These are phyloP conservation scores for Grosmannia clavigera DNA, from an alignment of 2,329 filamentous ascomycete species.

Conservation along the genomic window DNA sequence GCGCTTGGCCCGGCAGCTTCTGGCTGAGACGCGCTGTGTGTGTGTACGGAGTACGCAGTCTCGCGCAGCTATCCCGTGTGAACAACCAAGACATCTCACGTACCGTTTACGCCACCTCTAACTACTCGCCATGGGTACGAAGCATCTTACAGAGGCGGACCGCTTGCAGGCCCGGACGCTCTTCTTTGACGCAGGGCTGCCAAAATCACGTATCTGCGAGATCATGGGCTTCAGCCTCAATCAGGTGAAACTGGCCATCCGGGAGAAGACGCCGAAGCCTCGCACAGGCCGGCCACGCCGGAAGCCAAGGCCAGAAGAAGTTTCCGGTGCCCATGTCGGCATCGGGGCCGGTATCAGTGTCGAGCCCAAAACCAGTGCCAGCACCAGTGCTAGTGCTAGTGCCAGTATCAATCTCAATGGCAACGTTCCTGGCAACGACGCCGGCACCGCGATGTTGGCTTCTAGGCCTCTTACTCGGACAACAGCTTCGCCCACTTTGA, in stretches of 20 bases:
- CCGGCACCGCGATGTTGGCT: neutral
- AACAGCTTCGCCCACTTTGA: neutral
- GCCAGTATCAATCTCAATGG: too few species aligned
- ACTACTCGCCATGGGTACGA: conserved; percentile 10
- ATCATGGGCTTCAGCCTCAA: conserved; percentile 12
- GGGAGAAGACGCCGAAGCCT: conserved; percentile 11
- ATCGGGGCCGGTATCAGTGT: neutral
- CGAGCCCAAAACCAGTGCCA: neutral
- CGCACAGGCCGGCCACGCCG: conserved; percentile 10
- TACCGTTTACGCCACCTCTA: neutral
- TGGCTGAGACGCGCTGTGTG: neutral
- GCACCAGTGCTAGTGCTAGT: neutral
- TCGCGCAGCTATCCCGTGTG: neutral
- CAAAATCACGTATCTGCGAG: conserved; percentile 12
- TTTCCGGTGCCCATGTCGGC: neutral
- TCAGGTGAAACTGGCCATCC: conserved; percentile 13
- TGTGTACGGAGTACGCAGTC: neutral
- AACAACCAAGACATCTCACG: neutral
- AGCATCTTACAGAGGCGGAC: conserved; percentile 13
- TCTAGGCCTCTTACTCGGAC: neutral
- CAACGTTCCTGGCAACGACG: neutral
- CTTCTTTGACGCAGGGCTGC: conserved; percentile 11
- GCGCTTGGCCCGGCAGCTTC: neutral
- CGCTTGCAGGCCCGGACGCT: conserved; percentile 11
- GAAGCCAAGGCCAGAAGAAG: neutral